These are phyloP conservation scores for Hortaea werneckii DNA, from an alignment of 2,329 filamentous ascomycete genomes.

Conservation along the genomic window DNA sequence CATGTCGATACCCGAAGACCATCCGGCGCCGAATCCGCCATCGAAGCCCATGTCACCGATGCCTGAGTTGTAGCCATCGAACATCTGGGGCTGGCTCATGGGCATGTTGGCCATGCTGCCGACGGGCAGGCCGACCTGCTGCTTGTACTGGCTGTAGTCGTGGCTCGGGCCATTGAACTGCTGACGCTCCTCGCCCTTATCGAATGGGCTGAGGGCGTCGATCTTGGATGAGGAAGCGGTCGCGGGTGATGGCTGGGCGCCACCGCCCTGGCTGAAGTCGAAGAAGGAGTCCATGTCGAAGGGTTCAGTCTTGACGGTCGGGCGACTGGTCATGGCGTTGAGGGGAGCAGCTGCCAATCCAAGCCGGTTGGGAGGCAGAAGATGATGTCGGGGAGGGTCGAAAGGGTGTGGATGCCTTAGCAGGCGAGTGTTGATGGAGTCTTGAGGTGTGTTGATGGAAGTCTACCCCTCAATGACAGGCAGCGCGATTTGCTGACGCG, in stretches of 20 bases:
- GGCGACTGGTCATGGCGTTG: constrained; percentile 14
- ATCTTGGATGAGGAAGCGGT: constrained; percentile 16
- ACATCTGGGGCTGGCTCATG: constrained; percentile 44
- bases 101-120: constrained; percentile 73
- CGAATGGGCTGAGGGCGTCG: constrained; percentile 22
- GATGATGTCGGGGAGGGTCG: background rate
- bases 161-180: constrained; percentile 58
- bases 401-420: constrained; percentile 3
- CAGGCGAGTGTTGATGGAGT: background rate
- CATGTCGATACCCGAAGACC: constrained; percentile 42
- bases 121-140: constrained; percentile 85
- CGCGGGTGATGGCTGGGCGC: constrained; percentile 19
- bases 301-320: constrained; percentile 25
- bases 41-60: constrained; percentile 60
- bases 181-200: constrained; percentile 25
- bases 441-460: background rate
- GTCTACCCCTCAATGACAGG: constrained; percentile 5
- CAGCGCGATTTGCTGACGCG: constrained; percentile 9
- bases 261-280: constrained; percentile 29
- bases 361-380: constrained; percentile 3
- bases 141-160: constrained; percentile 89
- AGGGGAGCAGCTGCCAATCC: constrained; percentile 1
- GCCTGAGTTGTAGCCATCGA: constrained; percentile 36
- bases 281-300: constrained; percentile 32
- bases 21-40: constrained; percentile 40